Percentiles rank a stretch among this genome's conserved stretches.
phyloP scores from a whole-genome alignment of 352 stramenopile genomes.

The Phytophthora crassamura region DNA sequence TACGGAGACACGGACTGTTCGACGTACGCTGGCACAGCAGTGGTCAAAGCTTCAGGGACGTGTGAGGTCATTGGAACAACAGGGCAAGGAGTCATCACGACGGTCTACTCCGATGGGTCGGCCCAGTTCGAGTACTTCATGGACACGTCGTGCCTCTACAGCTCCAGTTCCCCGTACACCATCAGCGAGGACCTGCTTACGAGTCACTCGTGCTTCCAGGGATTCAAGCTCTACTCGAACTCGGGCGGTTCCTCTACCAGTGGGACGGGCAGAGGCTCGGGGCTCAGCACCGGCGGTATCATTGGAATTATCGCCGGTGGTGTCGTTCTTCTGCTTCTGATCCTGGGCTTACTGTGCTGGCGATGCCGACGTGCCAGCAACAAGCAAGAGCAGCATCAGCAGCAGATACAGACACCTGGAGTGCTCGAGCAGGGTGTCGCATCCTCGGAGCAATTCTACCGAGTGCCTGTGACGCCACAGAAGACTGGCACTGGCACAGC shows the following conservation, averaged over 20 bases:
- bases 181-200: conserved; percentile 30
- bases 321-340: conserved; percentile 19
- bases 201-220: conserved; percentile 29
- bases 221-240: conserved; percentile 36
- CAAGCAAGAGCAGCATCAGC: conserved; percentile 12
- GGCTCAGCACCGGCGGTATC: conserved; percentile 20
- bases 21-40: conserved; percentile 24
- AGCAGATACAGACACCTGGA: conserved; percentile 20
- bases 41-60: conserved; percentile 16
- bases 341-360: conserved; percentile 24
- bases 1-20: conserved; percentile 25
- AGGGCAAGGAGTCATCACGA: conserved; percentile 24
- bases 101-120: conserved; percentile 28
- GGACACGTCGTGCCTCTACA: conserved; percentile 20
- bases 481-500: conserved; percentile 22
- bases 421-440: conserved; percentile 8
- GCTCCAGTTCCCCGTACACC: conserved; percentile 18
- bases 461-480: conserved; percentile 18
- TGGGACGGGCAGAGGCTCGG: conserved; percentile 15
- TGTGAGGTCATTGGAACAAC: conserved; percentile 25
- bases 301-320: conserved; percentile 26
- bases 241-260: conserved; percentile 16
- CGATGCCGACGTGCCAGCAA: conserved; percentile 19
- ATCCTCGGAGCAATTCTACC: conserved; percentile 23
- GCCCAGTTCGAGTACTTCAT: conserved; percentile 25